Percentiles rank a stretch among this genome's conserved stretches.
Evolutionary conservation across 345 rosid species (phyloP).

Genomic region (Geranium brycei): DNA sequence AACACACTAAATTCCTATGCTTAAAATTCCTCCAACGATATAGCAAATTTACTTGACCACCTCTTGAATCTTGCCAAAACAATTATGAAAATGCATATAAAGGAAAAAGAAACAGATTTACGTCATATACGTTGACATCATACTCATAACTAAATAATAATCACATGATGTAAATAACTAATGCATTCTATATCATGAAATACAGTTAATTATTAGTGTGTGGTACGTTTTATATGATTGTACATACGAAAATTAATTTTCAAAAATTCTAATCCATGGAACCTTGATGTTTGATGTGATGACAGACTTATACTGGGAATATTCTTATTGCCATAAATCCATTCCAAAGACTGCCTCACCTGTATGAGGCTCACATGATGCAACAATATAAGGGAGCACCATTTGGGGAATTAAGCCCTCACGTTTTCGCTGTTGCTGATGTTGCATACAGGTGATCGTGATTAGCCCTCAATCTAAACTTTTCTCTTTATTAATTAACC

Average conservation of each 20-base stretch:
- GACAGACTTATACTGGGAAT: conserved; percentile 80
- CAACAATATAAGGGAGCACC: conserved; percentile 50
- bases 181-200: too few relatives aligned
- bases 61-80: too few relatives aligned
- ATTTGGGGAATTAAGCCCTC: conserved; percentile 51
- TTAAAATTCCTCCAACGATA: too few relatives aligned
- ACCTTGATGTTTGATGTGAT: conserved; percentile 30
- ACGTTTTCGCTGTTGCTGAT: conserved; percentile 79
- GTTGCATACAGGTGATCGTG: conserved; percentile 45
- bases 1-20: too few relatives aligned
- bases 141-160: too few relatives aligned
- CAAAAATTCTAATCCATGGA: conserved; percentile 8
- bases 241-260: neutral
- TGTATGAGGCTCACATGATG: conserved; percentile 48
- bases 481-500: conserved; percentile 1
- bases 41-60: too few relatives aligned
- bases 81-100: too few relatives aligned
- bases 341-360: conserved; percentile 52
- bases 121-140: too few relatives aligned
- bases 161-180: too few relatives aligned
- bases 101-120: too few relatives aligned
- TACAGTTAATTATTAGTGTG: too few relatives aligned
- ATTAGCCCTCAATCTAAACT: neutral
- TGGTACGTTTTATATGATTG: neutral
- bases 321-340: conserved; percentile 92